A percentile compares a stretch with the other conserved stretches of the same genome.
Conservation (phyloP, 352 stramenopile genomes). For the Globisporangium nodosum region DNA sequence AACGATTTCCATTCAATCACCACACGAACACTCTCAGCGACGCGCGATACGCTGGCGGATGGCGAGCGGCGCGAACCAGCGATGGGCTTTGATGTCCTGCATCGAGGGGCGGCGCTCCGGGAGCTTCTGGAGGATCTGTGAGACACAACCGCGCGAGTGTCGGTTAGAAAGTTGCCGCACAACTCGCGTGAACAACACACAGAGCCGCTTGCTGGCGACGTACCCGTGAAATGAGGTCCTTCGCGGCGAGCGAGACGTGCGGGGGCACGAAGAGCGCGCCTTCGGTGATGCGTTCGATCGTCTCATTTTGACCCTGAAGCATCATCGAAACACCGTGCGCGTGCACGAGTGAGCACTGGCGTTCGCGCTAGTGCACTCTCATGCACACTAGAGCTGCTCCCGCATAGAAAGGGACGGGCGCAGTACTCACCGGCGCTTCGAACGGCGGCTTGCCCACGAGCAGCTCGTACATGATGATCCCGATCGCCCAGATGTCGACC, state of each 20-base stretch:
- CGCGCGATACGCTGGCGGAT: conserved; percentile 37
- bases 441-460: conserved; percentile 97
- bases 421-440: conserved; percentile 81
- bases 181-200: background rate
- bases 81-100: conserved; percentile 67
- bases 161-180: background rate
- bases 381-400: too few species aligned
- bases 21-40: conserved; percentile 13
- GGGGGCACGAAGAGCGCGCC: conserved; percentile 58
- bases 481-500: conserved; percentile 99
- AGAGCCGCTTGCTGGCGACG: background rate
- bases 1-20: conserved; percentile 8
- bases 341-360: background rate
- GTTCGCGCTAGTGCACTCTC: background rate
- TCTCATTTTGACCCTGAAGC: conserved; percentile 90
- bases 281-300: conserved; percentile 94
- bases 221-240: conserved; percentile 68
- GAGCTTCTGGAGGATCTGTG: conserved; percentile 71
- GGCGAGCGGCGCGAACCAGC: conserved; percentile 62
- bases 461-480: conserved; percentile 98
- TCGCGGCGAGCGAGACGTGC: conserved; percentile 62
- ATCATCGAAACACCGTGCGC: background rate
- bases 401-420: too few species aligned
- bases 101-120: conserved; percentile 54
- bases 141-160: background rate